Evolutionary conservation across 768 basidiomycete genomes (phyloP).

Genomic region (Auricularia sp.): DNA sequence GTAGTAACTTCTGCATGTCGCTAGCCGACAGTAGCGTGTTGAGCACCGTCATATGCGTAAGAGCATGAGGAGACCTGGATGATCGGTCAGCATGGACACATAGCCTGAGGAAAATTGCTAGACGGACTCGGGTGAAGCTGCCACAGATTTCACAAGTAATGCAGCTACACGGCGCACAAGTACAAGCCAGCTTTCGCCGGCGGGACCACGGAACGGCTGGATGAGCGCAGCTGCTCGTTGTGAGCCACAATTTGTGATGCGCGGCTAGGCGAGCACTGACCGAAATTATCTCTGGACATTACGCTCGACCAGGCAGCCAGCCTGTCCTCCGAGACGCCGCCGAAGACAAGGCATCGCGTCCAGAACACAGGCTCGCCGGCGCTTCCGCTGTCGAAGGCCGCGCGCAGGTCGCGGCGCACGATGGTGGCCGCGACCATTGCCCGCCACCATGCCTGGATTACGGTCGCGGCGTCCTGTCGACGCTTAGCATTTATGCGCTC

Average conservation of each 20-base stretch:
- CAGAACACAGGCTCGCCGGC: constrained; percentile 12
- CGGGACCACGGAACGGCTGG: constrained; percentile 25
- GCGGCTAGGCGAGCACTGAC: not conserved
- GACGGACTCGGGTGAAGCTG: constrained; percentile 41
- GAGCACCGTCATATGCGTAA: constrained; percentile 41
- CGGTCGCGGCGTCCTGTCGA: constrained; percentile 45
- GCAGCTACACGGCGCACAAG: constrained; percentile 41
- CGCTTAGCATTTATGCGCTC: constrained; percentile 48
- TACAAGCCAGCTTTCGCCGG: constrained; percentile 46
- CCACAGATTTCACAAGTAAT: constrained; percentile 42
- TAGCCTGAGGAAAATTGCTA: not conserved
- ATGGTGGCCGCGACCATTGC: constrained; percentile 33
- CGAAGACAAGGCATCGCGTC: constrained; percentile 54
- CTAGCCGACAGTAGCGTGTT: constrained; percentile 30
- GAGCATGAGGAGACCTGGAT: constrained; percentile 38
- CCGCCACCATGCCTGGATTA: constrained; percentile 65
- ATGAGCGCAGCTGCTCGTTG: constrained; percentile 29
- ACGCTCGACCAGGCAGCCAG: constrained; percentile 24
- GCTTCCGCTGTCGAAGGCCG: constrained; percentile 30
- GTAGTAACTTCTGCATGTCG: constrained; percentile 16
- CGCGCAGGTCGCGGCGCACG: constrained; percentile 36
- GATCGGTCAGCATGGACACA: not conserved
- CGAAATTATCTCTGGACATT: constrained; percentile 2
- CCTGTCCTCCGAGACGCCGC: constrained; percentile 32
- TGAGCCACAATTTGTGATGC: not conserved